Percentiles rank a stretch among this genome's conserved stretches.
Evolutionary conservation across 345 rosid genomes (phyloP).

Genomic region (Arabis hirsuta): DNA sequence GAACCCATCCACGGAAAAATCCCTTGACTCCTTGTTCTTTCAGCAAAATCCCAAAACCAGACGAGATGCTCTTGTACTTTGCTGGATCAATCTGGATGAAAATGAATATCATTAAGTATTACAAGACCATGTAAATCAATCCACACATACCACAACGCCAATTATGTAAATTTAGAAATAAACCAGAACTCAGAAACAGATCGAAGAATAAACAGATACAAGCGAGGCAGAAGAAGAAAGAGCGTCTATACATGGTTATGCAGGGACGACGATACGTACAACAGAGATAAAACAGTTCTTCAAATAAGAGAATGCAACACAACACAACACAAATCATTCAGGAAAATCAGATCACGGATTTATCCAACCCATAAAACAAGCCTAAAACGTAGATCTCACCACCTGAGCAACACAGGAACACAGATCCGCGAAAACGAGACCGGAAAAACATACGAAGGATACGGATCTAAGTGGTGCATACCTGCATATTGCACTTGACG

Average conservation of each 20-base stretch:
- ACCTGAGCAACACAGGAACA: slow-evolving; percentile 2
- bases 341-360: not conserved
- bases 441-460: not conserved
- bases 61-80: slow-evolving; percentile 90
- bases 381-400: slow-evolving; percentile 31
- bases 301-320: not conserved
- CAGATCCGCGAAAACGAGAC: slow-evolving; percentile 15
- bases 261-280: not conserved
- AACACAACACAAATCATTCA: slow-evolving; percentile 10
- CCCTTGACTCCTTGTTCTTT: slow-evolving; percentile 93
- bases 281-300: not conserved
- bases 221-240: too few relatives aligned
- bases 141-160: slow-evolving; percentile 12
- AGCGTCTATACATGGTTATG: too few relatives aligned
- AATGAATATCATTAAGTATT: slow-evolving; percentile 16
- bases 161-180: not conserved
- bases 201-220: too few relatives aligned
- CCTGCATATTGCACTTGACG: slow-evolving; percentile 99
- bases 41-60: slow-evolving; percentile 86
- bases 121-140: slow-evolving; percentile 18
- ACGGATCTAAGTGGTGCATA: slow-evolving; percentile 24
- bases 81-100: slow-evolving; percentile 80
- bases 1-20: slow-evolving; percentile 99
- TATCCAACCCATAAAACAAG: slow-evolving; percentile 8
- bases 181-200: slow-evolving; percentile 9